These are phyloP conservation scores for Hyaloperonospora arabidopsidis DNA, from an alignment of 352 stramenopile species.

Conservation along the genomic window DNA sequence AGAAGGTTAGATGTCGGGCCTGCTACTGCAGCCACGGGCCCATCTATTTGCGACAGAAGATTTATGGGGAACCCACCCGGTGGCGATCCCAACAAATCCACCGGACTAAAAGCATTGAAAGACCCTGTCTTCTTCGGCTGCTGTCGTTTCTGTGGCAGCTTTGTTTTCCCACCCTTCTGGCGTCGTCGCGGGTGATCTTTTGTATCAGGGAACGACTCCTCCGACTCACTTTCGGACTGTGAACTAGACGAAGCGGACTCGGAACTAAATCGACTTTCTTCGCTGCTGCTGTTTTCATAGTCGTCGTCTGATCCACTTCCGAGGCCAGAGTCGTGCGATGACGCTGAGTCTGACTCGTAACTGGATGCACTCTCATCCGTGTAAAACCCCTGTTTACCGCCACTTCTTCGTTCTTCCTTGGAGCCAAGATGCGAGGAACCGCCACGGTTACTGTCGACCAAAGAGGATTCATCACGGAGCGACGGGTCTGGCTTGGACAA, in stretches of 20 bases:
- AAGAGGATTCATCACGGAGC: constrained; percentile 64
- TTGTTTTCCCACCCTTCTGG: constrained; percentile 31
- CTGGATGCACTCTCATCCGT: constrained; percentile 54
- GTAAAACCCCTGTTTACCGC: constrained; percentile 47
- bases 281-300: constrained; percentile 25
- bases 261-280: constrained; percentile 24
- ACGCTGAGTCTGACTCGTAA: constrained; percentile 32
- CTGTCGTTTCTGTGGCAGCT: constrained; percentile 30
- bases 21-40: constrained; percentile 9
- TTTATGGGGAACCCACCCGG: constrained; percentile 14
- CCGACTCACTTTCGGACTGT: constrained; percentile 35
- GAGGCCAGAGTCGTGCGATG: constrained; percentile 32
- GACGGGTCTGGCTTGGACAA: constrained; percentile 52
- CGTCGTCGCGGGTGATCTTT: constrained; percentile 33
- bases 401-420: constrained; percentile 34
- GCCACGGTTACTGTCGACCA: constrained; percentile 33
- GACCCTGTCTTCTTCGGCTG: constrained; percentile 30
- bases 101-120: constrained; percentile 36
- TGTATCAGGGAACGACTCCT: constrained; percentile 43
- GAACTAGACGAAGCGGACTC: constrained; percentile 34
- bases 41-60: constrained; percentile 8
- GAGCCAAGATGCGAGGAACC: constrained; percentile 9
- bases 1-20: constrained; percentile 28
- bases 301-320: constrained; percentile 38
- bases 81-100: constrained; percentile 38